Percentiles rank a stretch among this genome's conserved stretches.
Conservation (phyloP, 768 basidiomycete genomes). For the Lyophyllum semitale region DNA sequence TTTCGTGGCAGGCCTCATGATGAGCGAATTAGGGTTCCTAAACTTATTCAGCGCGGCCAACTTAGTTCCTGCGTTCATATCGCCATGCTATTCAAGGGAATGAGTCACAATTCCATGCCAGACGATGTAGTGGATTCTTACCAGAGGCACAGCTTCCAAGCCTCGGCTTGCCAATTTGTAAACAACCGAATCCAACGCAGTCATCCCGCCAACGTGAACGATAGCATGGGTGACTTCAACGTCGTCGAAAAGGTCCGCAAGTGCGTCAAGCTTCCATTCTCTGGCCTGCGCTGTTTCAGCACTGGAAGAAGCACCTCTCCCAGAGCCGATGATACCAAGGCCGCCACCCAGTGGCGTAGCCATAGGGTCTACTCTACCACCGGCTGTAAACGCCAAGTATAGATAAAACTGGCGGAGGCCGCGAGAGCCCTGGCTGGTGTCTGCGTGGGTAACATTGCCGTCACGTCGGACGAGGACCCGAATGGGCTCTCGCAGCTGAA, state of each 20-base stretch:
- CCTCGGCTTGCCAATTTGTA: constrained; percentile 87
- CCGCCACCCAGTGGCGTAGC: constrained; percentile 51
- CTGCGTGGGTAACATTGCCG: constrained; percentile 76
- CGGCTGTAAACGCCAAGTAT: constrained; percentile 92
- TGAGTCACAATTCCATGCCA: constrained; percentile 13
- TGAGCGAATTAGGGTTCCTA: constrained; percentile 54
- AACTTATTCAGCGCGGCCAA: constrained; percentile 85
- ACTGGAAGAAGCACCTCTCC: constrained; percentile 70
- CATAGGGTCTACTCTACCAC: constrained; percentile 64
- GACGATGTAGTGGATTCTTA: constrained; percentile 39
- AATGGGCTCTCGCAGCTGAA: constrained; percentile 94
- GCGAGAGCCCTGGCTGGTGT: constrained; percentile 67
- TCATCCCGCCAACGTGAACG: constrained; percentile 88
- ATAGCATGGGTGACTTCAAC: constrained; percentile 79
- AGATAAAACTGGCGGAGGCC: constrained; percentile 95
- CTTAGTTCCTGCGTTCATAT: constrained; percentile 86
- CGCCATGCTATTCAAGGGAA: constrained; percentile 68
- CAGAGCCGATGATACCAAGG: constrained; percentile 90
- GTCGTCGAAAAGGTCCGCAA: constrained; percentile 89
- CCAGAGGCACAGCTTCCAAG: constrained; percentile 86
- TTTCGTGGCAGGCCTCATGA: constrained; percentile 67
- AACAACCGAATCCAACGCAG: constrained; percentile 82
- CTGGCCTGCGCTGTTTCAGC: constrained; percentile 84
- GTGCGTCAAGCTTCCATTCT: constrained; percentile 94
- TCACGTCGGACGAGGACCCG: constrained; percentile 95